Base-by-base conservation (phyloP, 2,329 filamentous ascomycete genomes). In the Aspergillus pseudoterreus region DNA sequence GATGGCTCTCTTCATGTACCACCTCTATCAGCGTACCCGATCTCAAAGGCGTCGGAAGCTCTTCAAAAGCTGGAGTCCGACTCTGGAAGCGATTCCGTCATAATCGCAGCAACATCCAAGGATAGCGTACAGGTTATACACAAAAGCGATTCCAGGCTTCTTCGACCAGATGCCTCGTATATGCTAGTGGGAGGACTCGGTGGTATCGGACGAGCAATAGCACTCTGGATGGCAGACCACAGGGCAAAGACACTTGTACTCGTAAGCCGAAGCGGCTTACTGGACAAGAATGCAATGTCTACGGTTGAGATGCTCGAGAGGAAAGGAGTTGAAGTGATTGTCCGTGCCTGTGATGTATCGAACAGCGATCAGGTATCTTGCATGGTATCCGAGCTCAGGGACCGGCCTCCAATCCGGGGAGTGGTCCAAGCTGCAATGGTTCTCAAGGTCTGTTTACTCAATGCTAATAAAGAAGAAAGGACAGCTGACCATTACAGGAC, bases 171-270 rank as follows among this genome's bases (percentile, higher is more conserved):
- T 17, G 58, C 52, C 17, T 61, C 63, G 1, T 68, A 68, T 27
- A 50, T 68, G 27, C 46, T 68, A 1, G 52, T 63, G 4, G 65
- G 65, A 3, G 65, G 65, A 8, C 51, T 67, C 4, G 63, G 65
- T 8, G 65, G 65, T 6, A 59, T 68, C 10, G 65, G 64, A 4
- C 56, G 57, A 14, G 54, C 52, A 12, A 55, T 58, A 4, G 57
- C 62, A 2, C 45, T 74, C 38, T 72, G 81, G 49, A 72, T 85
- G 50, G 68, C 70, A 14, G 60, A 65, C 8, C 73, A 75, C 4
- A 82, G 83, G 2, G 82, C 76, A 0, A 73, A 67, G 24, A 67
- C 78, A 49, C 49, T 86, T 3, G 74, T 77, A 6, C 78, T 84
- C 43, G 53, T 84, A 1, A 82, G 77, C 10, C 72, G 82, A 42